Evolutionary conservation across 148 eudicot genomes (phyloP).

Genomic region (Amaranthus palmeri): DNA sequence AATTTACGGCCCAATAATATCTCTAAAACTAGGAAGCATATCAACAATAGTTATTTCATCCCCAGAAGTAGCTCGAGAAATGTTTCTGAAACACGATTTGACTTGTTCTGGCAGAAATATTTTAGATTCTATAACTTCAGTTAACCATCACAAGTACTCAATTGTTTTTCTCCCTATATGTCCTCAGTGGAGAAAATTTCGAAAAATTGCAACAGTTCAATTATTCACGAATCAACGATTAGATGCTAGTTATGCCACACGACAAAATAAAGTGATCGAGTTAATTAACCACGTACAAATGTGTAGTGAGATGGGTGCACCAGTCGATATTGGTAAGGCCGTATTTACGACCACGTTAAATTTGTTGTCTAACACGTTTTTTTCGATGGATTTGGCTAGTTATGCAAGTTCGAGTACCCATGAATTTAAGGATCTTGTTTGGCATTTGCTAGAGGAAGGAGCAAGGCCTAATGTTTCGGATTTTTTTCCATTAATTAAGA

Average conservation of each 20-base stretch:
- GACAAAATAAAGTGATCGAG: slow-evolving; percentile 30
- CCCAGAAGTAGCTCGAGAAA: slow-evolving; percentile 21
- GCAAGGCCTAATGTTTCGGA: slow-evolving; percentile 28
- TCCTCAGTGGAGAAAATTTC: slow-evolving; percentile 23
- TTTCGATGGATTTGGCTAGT: slow-evolving; percentile 23
- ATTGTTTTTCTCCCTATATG: slow-evolving; percentile 22
- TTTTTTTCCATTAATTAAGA: slow-evolving; percentile 23
- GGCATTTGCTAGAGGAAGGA: slow-evolving; percentile 3
- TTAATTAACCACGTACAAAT: slow-evolving; percentile 11
- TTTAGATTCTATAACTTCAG: neutral
- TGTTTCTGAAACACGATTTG: slow-evolving; percentile 26
- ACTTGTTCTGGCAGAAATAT: slow-evolving; percentile 16
- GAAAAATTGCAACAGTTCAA: slow-evolving; percentile 19
- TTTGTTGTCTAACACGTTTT: slow-evolving; percentile 27
- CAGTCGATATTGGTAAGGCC: slow-evolving; percentile 27
- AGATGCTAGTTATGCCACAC: slow-evolving; percentile 16
- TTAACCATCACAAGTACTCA: slow-evolving; percentile 19
- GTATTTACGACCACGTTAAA: slow-evolving; percentile 26
- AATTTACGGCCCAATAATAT: slow-evolving; percentile 39
- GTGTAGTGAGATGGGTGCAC: slow-evolving; percentile 5
- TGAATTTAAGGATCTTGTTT: slow-evolving; percentile 23
- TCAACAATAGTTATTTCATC: slow-evolving; percentile 42
- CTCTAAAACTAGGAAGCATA: slow-evolving; percentile 39
- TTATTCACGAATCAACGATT: slow-evolving; percentile 24
- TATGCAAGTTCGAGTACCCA: neutral